Percentiles rank a stretch among this genome's conserved stretches.
phyloP scores from a whole-genome alignment of 257 asterid species.

The Cinchona pubescens region DNA sequence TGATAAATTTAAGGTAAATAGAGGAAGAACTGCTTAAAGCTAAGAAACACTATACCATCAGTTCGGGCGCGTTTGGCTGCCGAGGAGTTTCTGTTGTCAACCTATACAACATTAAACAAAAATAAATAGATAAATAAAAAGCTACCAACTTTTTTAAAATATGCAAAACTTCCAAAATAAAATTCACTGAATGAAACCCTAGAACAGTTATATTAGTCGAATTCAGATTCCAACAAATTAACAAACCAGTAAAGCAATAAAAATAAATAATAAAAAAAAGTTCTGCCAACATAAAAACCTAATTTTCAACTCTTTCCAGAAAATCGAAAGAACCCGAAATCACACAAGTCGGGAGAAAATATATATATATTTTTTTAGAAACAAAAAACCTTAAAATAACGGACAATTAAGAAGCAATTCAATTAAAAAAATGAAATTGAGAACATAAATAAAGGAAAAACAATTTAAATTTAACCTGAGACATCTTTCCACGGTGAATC shows the following conservation, averaged over 20 bases:
- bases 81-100: conserved; percentile 73
- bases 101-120: conserved; percentile 28
- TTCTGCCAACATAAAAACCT: not conserved
- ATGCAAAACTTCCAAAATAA: not conserved
- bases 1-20: not conserved
- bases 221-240: not conserved
- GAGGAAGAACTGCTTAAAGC: not conserved
- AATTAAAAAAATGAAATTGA: not conserved
- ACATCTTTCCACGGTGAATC: conserved; percentile 5
- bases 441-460: not conserved
- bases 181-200: conserved; percentile 11
- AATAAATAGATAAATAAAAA: not conserved
- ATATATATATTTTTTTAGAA: too few relatives aligned
- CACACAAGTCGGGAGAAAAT: not conserved
- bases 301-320: not conserved
- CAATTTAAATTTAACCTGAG: conserved; percentile 1
- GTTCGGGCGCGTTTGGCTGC: conserved; percentile 84
- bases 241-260: too few relatives aligned
- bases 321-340: not conserved
- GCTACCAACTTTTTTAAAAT: not conserved
- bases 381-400: not conserved
- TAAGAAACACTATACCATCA: conserved; percentile 47
- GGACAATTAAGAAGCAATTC: not conserved
- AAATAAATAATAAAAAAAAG: not conserved
- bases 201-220: not conserved